These are phyloP conservation scores for Microcyclospora pomicola DNA, from an alignment of 2,329 filamentous ascomycete species.

Conservation along the genomic window DNA sequence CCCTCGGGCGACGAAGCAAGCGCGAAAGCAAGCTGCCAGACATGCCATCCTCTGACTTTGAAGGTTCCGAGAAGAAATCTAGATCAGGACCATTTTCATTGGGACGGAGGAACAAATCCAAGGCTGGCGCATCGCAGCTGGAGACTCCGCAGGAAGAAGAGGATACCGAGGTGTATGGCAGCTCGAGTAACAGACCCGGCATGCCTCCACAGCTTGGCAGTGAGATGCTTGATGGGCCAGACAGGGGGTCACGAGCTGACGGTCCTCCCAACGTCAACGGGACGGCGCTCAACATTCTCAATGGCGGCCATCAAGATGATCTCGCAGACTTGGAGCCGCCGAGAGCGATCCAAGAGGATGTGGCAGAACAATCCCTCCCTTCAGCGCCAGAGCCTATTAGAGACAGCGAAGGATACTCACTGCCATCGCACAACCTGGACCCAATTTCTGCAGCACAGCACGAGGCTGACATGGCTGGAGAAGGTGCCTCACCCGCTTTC, in stretches of 20 bases:
- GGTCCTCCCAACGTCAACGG: slow-evolving; percentile 13
- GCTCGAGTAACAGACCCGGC: slow-evolving; percentile 13
- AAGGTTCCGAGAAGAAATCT: slow-evolving; percentile 43
- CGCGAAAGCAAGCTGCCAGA: slow-evolving; percentile 44
- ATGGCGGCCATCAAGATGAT: slow-evolving; percentile 21
- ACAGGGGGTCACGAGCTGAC: slow-evolving; percentile 4
- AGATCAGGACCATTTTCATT: slow-evolving; percentile 48
- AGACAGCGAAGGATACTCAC: slow-evolving; percentile 63
- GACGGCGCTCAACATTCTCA: slow-evolving; percentile 10
- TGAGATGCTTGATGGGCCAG: slow-evolving; percentile 15
- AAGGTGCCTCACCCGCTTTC: slow-evolving; percentile 46
- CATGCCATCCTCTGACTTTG: slow-evolving; percentile 24
- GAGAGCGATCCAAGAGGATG: slow-evolving; percentile 5
- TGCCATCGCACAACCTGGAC: slow-evolving; percentile 49
- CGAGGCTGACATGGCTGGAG: slow-evolving; percentile 42
- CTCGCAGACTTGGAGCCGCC: slow-evolving; percentile 22
- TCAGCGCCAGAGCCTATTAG: slow-evolving; percentile 32
- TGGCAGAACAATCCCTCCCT: not conserved
- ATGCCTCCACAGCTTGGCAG: slow-evolving; percentile 20
- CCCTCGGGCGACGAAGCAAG: slow-evolving; percentile 43
- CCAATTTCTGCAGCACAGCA: slow-evolving; percentile 56
- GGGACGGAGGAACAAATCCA: slow-evolving; percentile 44
- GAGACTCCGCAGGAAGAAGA: slow-evolving; percentile 17
- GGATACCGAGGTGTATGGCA: not conserved
- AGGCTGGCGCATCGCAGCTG: slow-evolving; percentile 41